Base-by-base conservation (phyloP, 2,329 filamentous ascomycete genomes). In the Acrocalymma vagum region DNA sequence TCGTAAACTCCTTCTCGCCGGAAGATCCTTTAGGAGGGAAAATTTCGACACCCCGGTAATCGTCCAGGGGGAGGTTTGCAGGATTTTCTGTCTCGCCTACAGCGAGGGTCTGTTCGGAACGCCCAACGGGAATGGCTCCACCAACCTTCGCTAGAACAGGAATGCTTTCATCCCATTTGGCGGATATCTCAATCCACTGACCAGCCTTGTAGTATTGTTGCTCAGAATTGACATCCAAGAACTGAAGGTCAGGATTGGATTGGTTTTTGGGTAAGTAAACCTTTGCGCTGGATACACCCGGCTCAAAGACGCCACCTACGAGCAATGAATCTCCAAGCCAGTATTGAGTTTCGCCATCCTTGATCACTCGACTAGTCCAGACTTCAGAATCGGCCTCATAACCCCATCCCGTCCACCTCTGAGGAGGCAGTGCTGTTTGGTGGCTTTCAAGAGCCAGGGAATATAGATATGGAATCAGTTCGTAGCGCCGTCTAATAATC, bases 331-430 rank as follows among this genome's bases (percentile, higher is more conserved):
- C 83, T 9, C 86, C 86, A 16, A 89, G 79, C 85, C 85, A 90
- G 71, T 85, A 90, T 60, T 90, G 86, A 4, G 80, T 80, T 52
- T 89, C 86, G 6, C 85, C 85, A 20, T 79, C 74, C 39, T 79
- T 83, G 3, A 88, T 69, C 1, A 73, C 57, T 31, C 74, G 75
- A 2, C 72, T 81, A 3, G 18, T 63, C 86, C 86, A 90, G 0
- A 90, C 81, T 45, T 83, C 81, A 0, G 82, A 72, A 51, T 90
- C 86, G 0, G 69, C 58, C 58, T 89, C 86, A 54, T 85, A 88
- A 17, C 84, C 85, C 85, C 85, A 89, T 0, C 86, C 87, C 0
- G 83, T 82, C 86, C 87, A 90, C 35, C 85, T 74, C 55, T 88
- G 86, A 0, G 85, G 82, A 1, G 86, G 85, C 0, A 74, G 70